phyloP scores from a whole-genome alignment of 305 asterid species.

The Solanum hybrid region DNA sequence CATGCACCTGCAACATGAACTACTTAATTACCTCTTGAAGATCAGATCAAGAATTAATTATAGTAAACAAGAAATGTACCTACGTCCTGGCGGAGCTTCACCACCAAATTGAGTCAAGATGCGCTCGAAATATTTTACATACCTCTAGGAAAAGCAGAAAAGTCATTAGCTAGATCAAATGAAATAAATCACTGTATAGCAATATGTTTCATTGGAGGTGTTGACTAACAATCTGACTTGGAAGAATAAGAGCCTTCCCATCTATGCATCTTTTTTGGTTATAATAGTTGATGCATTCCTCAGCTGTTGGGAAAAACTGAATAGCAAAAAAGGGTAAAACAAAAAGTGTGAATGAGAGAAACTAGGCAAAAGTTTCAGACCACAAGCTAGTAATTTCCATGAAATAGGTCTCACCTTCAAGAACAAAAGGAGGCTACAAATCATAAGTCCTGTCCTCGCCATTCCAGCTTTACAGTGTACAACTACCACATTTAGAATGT shows the following conservation, averaged over 20 bases:
- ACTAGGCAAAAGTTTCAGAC: conserved; percentile 12
- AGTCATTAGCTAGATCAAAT: neutral
- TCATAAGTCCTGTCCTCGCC: conserved; percentile 98
- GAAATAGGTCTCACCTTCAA: conserved; percentile 55
- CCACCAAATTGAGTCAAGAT: conserved; percentile 61
- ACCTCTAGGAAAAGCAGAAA: conserved; percentile 56
- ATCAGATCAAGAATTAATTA: conserved; percentile 21
- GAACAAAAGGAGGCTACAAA: conserved; percentile 91
- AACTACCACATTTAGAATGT: conserved; percentile 89
- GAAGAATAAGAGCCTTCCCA: conserved; percentile 91
- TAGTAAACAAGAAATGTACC: conserved; percentile 59
- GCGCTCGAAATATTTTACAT: conserved; percentile 83
- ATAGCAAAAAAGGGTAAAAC: conserved; percentile 11
- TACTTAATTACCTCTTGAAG: conserved; percentile 18
- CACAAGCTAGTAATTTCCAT: conserved; percentile 6
- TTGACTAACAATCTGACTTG: conserved; percentile 90
- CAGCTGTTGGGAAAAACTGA: conserved; percentile 94
- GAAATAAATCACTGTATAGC: conserved; percentile 17
- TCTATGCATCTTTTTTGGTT: conserved; percentile 91
- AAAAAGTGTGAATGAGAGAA: conserved; percentile 13
- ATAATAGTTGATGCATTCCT: conserved; percentile 86
- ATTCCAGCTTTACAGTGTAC: conserved; percentile 99
- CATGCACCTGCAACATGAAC: conserved; percentile 68
- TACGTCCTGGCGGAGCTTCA: conserved; percentile 90
- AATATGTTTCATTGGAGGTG: conserved; percentile 9